A percentile compares a stretch with the other conserved stretches of the same genome.
These are phyloP conservation scores for Bretschneidera sinensis DNA, from an alignment of 345 rosid genomes.

Conservation along the genomic window DNA sequence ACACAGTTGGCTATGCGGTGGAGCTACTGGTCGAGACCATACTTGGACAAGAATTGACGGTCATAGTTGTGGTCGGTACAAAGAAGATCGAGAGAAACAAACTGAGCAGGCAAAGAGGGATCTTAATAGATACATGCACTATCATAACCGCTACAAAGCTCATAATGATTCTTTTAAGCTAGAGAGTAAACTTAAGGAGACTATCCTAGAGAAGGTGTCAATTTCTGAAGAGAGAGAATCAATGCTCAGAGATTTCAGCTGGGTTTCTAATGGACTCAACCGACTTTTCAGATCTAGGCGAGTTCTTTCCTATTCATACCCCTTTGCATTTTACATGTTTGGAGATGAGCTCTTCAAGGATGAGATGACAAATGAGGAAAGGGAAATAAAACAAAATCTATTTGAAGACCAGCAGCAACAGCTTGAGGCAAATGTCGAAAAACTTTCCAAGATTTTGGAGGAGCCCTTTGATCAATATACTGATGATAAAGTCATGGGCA, in stretches of 20 bases:
- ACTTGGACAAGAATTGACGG: constrained; percentile 65
- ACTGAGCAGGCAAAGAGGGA: constrained; percentile 72
- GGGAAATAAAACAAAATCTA: constrained; percentile 65
- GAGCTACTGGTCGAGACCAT: constrained; percentile 75
- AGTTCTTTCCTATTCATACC: constrained; percentile 77
- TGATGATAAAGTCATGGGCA: constrained; percentile 52
- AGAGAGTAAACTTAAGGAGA: constrained; percentile 68
- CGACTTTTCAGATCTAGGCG: constrained; percentile 80
- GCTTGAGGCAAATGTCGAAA: constrained; percentile 84
- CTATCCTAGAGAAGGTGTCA: constrained; percentile 49
- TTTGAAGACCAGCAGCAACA: constrained; percentile 97
- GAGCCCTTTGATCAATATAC: constrained; percentile 69
- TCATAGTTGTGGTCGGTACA: constrained; percentile 87
- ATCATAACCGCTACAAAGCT: constrained; percentile 78
- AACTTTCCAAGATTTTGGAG: constrained; percentile 69
- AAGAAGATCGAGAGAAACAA: constrained; percentile 53
- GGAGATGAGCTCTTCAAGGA: constrained; percentile 84
- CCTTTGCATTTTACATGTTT: constrained; percentile 90
- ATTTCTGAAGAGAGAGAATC: constrained; percentile 56
- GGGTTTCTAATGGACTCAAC: constrained; percentile 70
- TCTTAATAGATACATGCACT: constrained; percentile 76
- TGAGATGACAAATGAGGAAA: constrained; percentile 61
- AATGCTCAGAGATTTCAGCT: constrained; percentile 62
- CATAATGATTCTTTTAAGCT: constrained; percentile 76
- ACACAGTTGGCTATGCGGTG: constrained; percentile 88